phyloP scores from a whole-genome alignment of 2,329 filamentous ascomycete genomes.

The Pseudocercospora musae region DNA sequence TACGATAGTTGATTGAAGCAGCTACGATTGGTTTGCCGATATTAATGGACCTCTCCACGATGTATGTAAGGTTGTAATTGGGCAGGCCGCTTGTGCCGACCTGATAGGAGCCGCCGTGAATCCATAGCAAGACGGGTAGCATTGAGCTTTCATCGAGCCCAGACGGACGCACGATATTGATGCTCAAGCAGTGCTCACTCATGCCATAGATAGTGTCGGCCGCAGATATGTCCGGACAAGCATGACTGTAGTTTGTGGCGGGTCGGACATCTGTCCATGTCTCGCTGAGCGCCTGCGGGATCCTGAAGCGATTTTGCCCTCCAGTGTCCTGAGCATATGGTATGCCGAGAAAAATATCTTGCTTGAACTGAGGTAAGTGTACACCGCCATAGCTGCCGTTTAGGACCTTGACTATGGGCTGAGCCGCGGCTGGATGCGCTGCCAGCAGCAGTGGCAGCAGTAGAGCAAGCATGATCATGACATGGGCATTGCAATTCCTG shows the following conservation, averaged over 20 bases:
- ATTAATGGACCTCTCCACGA: conserved; percentile 48
- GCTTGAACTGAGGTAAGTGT: conserved; percentile 40
- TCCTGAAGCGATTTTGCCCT: conserved; percentile 32
- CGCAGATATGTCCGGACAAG: conserved; percentile 18
- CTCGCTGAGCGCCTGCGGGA: conserved; percentile 25
- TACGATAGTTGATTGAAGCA: conserved; percentile 61
- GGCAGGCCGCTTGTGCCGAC: conserved; percentile 17
- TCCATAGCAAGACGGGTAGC: conserved; percentile 59
- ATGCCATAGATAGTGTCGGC: conserved; percentile 18
- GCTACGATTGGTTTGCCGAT: conserved; percentile 53
- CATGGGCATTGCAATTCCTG: not conserved
- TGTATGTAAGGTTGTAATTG: conserved; percentile 60
- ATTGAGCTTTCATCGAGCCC: conserved; percentile 39
- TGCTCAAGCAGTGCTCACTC: conserved; percentile 56
- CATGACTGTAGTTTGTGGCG: conserved; percentile 21
- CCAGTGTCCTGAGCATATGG: conserved; percentile 38
- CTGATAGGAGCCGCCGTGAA: conserved; percentile 43
- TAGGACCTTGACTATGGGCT: conserved; percentile 11
- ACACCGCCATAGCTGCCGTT: conserved; percentile 44
- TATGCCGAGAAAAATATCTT: conserved; percentile 48
- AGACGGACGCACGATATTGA: conserved; percentile 59
- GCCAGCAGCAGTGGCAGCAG: not conserved
- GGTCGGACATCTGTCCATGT: conserved; percentile 14
- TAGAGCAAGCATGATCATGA: not conserved
- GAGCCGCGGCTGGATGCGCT: not conserved